phyloP scores from a whole-genome alignment of 345 rosid species.

The Aurinia saxatilis region DNA sequence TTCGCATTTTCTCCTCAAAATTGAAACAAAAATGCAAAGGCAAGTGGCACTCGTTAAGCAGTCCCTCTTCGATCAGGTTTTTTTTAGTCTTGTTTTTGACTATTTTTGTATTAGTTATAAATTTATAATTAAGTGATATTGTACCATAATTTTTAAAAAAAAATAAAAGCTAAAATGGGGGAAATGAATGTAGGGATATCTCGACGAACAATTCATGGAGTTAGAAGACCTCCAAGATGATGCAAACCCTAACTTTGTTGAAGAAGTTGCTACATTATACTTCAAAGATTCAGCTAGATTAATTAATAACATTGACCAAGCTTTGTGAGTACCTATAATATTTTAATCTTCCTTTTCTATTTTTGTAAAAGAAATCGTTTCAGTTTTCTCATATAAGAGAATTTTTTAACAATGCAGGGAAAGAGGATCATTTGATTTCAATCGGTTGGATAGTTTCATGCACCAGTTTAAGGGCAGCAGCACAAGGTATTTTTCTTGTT shows the following conservation, averaged over 20 bases:
- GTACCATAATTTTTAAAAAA: too few species aligned
- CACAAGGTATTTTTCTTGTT: conserved; percentile 43
- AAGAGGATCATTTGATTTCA: conserved; percentile 36
- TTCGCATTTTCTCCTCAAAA: not conserved
- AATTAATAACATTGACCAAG: conserved; percentile 51
- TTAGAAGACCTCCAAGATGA: conserved; percentile 77
- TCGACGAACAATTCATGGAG: conserved; percentile 61
- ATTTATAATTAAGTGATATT: too few species aligned
- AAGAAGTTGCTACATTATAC: conserved; percentile 52
- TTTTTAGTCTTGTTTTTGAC: not conserved
- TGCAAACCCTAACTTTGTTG: conserved; percentile 58
- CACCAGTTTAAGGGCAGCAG: conserved; percentile 97
- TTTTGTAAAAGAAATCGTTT: not conserved
- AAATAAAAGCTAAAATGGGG: not conserved
- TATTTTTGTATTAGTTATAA: not conserved
- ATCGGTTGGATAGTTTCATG: conserved; percentile 64
- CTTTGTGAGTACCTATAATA: conserved; percentile 39
- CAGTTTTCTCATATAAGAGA: not conserved
- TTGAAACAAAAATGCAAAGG: conserved; percentile 23
- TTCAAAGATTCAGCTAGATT: conserved; percentile 50
- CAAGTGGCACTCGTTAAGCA: conserved; percentile 42
- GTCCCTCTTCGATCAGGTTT: conserved; percentile 70
- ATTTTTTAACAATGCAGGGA: conserved; percentile 17
- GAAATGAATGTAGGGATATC: conserved; percentile 45
- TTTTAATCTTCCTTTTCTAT: not conserved